phyloP scores from a whole-genome alignment of 106 monocot genomes.

The Acanthochlamys bracteata region DNA sequence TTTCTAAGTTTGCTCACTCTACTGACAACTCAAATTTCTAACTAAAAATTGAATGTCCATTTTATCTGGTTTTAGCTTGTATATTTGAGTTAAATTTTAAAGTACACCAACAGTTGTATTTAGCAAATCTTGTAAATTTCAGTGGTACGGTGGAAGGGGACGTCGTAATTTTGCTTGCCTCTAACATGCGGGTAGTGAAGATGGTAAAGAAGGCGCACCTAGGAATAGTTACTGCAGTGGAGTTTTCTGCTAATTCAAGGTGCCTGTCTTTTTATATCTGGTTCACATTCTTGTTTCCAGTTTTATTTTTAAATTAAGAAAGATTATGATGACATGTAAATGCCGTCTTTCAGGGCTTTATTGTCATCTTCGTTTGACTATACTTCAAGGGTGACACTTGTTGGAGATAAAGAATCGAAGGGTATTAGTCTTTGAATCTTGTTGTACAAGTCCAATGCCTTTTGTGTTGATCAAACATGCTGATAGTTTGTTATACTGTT shows the following conservation, averaged over 20 bases:
- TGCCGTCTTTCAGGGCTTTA: slow-evolving; percentile 39
- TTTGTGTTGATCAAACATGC: not conserved
- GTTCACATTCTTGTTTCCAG: not conserved
- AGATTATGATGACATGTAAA: not conserved
- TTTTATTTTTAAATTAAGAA: not conserved
- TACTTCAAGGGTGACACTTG: slow-evolving; percentile 48
- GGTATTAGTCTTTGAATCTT: slow-evolving; percentile 20
- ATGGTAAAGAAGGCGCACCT: slow-evolving; percentile 72
- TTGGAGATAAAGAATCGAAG: slow-evolving; percentile 26
- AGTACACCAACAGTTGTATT: too few species aligned
- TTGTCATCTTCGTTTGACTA: slow-evolving; percentile 77
- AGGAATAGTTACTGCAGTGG: slow-evolving; percentile 57
- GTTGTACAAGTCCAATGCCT: not conserved
- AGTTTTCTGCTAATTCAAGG: slow-evolving; percentile 80
- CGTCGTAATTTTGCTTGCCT: slow-evolving; percentile 28
- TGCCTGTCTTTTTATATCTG: slow-evolving; percentile 4
- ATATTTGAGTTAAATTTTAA: too few species aligned
- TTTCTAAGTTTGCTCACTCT: too few species aligned
- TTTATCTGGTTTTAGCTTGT: too few species aligned
- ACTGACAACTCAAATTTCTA: too few species aligned
- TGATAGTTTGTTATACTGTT: not conserved
- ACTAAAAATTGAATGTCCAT: too few species aligned
- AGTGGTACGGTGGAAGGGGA: slow-evolving; percentile 79
- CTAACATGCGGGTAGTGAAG: slow-evolving; percentile 27
- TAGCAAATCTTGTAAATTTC: too few species aligned